phyloP scores from a whole-genome alignment of 805 yeast species.

The Saturnispora hagleri region DNA sequence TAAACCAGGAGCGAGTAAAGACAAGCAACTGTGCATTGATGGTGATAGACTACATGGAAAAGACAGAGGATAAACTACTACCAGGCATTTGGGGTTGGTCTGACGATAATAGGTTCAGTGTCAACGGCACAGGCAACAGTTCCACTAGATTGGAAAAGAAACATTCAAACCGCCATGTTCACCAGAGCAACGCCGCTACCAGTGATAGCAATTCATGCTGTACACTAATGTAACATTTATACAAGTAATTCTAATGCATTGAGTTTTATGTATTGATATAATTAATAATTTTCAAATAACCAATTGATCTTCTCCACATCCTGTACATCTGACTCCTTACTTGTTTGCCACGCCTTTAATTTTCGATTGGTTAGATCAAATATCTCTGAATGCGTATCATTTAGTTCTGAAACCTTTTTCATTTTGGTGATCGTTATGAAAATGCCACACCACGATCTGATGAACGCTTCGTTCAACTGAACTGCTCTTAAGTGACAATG shows the following conservation, averaged over 20 bases:
- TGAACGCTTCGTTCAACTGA: conserved; percentile 63
- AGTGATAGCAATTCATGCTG: conserved; percentile 19
- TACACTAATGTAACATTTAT: conserved; percentile 12
- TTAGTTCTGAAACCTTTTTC: neutral
- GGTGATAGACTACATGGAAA: conserved; percentile 35
- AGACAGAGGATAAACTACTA: conserved; percentile 39
- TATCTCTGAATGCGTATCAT: conserved; percentile 20
- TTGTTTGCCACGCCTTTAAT: conserved; percentile 29
- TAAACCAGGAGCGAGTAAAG: conserved; percentile 49
- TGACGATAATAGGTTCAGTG: conserved; percentile 4
- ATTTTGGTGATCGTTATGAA: conserved; percentile 13
- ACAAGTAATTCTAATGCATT: neutral
- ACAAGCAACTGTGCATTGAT: conserved; percentile 52
- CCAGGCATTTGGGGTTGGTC: conserved; percentile 33
- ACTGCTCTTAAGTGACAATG: conserved; percentile 39
- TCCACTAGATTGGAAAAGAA: neutral
- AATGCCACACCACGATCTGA: conserved; percentile 44
- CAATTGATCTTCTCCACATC: conserved; percentile 34
- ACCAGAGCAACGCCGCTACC: conserved; percentile 9
- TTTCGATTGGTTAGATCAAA: conserved; percentile 29
- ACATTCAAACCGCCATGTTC: neutral
- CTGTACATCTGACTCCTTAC: conserved; percentile 18
- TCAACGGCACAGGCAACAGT: neutral
- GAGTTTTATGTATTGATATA: neutral
- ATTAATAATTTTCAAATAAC: conserved; percentile 10